Evolutionary conservation across 2,329 filamentous ascomycete species (phyloP).

Genomic region (Hypoxylon sp.): DNA sequence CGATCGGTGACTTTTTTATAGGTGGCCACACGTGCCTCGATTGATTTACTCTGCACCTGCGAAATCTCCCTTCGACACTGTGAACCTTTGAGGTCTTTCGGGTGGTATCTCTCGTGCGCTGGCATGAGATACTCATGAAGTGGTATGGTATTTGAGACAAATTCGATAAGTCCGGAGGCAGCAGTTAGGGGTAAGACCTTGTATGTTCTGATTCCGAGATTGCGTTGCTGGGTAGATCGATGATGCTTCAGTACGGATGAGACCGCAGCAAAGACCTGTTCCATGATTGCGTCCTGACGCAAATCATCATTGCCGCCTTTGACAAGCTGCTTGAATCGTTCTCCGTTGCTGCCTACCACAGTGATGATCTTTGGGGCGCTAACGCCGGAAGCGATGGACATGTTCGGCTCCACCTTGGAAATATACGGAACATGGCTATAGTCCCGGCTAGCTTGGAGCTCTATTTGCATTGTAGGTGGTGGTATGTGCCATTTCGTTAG

Average conservation of each 20-base stretch:
- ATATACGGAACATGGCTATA: conserved; percentile 86
- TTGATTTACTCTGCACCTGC: conserved; percentile 77
- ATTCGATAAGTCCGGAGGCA: conserved; percentile 93
- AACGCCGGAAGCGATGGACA: conserved; percentile 89
- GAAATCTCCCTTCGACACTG: conserved; percentile 85
- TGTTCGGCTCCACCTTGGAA: conserved; percentile 77
- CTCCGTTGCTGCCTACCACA: conserved; percentile 81
- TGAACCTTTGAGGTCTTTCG: conserved; percentile 82
- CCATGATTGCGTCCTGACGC: conserved; percentile 98
- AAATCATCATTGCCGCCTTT: conserved; percentile 97
- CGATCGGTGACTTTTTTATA: conserved; percentile 84
- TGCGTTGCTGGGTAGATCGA: conserved; percentile 87
- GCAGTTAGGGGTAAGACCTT: conserved; percentile 93
- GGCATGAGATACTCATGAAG: conserved; percentile 93
- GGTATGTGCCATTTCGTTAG: conserved; percentile 80
- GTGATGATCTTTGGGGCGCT: conserved; percentile 96
- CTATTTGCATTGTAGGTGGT: conserved; percentile 89
- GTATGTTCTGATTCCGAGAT: conserved; percentile 93
- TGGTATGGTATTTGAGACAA: conserved; percentile 92
- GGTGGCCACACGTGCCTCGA: conserved; percentile 78
- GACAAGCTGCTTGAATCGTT: conserved; percentile 88
- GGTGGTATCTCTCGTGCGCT: conserved; percentile 88
- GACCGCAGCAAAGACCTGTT: conserved; percentile 97
- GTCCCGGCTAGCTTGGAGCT: conserved; percentile 78
- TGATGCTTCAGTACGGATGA: conserved; percentile 90